Evolutionary conservation across 108 stramenopile genomes (phyloP), one percentile per base, ranked within the genome.

Genomic region (Cyclotella choctawhatcheeana): DNA sequence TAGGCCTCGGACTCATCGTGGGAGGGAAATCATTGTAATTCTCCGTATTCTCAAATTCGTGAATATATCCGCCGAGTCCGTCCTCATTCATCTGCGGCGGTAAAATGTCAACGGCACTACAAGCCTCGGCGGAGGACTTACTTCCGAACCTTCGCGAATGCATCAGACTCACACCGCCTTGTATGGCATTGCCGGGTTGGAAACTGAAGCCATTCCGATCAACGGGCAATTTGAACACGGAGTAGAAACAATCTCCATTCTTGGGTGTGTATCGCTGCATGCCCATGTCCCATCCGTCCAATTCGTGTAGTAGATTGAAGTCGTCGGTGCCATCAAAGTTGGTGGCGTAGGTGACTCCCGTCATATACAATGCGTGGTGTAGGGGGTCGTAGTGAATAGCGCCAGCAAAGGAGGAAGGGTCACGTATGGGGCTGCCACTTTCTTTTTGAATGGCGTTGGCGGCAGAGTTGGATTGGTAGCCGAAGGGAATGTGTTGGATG

Each of bases 301-400:
- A 44, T 31, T 54, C 44, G 33, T 64, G 67, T 29, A 3, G 32
- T 47, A 67, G 40, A 12, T 69, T 55, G 60, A 58, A 73, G 22
- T 44, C 29, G 60, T 80, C 79, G 31, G 31, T 53, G 12, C 79
- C 79, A 55, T 81, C 79, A 29, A 81, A 74, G 2, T 58, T 54
- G 68, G 44, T 32, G 32, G 67, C 54, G 58, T 65, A 84, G 20
- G 84, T 82, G 12, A 53, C 73, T 0, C 86, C 86, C 16, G 73
- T 74, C 34, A 87, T 58, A 32, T 75, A 79, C 5, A 87, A 44
- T 13, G 80, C 71, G 48, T 82, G 82, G 51, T 81, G 79, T 26
- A 73, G 73, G 18, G 68, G 32, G 56, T 87, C 81, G 79, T 87
- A 87, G 26, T 56, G 54, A 50, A 87, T 56, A 21, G 75, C 58